phyloP scores from a whole-genome alignment of 129 eudicot species.

The Escallonia herrerae region DNA sequence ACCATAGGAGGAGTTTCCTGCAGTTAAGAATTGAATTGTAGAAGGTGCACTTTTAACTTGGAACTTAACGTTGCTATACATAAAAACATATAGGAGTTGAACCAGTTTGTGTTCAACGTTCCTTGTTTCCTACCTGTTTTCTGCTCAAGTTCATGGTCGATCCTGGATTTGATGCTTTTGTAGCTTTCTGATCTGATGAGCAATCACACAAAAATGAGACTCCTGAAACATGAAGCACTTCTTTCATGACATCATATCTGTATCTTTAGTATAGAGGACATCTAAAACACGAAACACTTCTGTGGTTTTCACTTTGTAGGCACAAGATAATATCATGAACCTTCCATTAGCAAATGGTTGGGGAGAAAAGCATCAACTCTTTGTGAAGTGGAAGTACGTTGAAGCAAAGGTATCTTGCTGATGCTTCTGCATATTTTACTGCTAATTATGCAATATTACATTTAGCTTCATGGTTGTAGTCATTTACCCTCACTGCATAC shows the following conservation, averaged over 20 bases:
- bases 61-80: no score
- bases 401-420: slow-evolving; percentile 77
- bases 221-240: not conserved
- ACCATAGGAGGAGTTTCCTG: no score
- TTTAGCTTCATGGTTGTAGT: no score
- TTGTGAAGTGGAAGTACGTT: slow-evolving; percentile 81
- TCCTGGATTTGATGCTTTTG: not conserved
- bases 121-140: not conserved
- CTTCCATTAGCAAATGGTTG: slow-evolving; percentile 82
- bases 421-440: not conserved
- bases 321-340: slow-evolving; percentile 84
- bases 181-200: not conserved
- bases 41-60: no score
- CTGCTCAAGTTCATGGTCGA: not conserved
- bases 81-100: no score
- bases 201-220: not conserved
- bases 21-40: no score
- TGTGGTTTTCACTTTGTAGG: slow-evolving; percentile 38
- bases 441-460: no score
- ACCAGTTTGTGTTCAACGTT: no score
- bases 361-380: slow-evolving; percentile 91
- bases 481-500: no score
- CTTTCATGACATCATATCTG: no score
- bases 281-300: not conserved
- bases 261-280: not conserved